phyloP scores from a whole-genome alignment of 2,329 filamentous ascomycete genomes.

The Verticillium longisporum region DNA sequence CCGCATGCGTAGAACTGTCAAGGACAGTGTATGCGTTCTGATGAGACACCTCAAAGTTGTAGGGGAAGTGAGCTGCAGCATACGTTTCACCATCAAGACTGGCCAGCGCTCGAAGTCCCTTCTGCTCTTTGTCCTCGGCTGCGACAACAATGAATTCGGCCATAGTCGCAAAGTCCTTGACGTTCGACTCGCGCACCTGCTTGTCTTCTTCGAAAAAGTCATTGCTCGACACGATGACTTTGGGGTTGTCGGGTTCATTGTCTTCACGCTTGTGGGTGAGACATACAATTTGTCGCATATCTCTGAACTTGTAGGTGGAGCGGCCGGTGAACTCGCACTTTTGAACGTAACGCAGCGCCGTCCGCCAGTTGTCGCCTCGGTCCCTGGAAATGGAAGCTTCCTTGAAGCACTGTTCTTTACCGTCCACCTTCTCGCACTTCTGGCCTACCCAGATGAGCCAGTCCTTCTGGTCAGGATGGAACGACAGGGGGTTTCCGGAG shows the following conservation, averaged over 20 bases:
- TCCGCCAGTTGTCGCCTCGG: slow-evolving; percentile 73
- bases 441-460: slow-evolving; percentile 89
- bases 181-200: slow-evolving; percentile 57
- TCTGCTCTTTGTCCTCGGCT: slow-evolving; percentile 59
- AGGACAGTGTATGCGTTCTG: slow-evolving; percentile 86
- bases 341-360: slow-evolving; percentile 64
- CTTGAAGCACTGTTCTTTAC: slow-evolving; percentile 54
- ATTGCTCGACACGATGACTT: slow-evolving; percentile 69
- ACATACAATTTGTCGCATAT: slow-evolving; percentile 52
- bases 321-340: slow-evolving; percentile 83
- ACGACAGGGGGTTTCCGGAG: slow-evolving; percentile 48
- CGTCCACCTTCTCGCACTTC: slow-evolving; percentile 52
- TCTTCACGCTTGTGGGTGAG: slow-evolving; percentile 51
- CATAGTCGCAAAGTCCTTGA: slow-evolving; percentile 89
- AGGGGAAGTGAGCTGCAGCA: slow-evolving; percentile 78
- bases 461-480: slow-evolving; percentile 79
- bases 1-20: slow-evolving; percentile 87
- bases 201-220: slow-evolving; percentile 68
- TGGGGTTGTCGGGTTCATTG: slow-evolving; percentile 54
- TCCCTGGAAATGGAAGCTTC: slow-evolving; percentile 74
- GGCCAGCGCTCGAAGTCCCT: slow-evolving; percentile 68
- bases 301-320: slow-evolving; percentile 45
- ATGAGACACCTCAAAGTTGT: slow-evolving; percentile 71
- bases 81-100: slow-evolving; percentile 82
- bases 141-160: slow-evolving; percentile 93